Conservation (phyloP, 306 rosid genomes). For the Castanea crenata region DNA sequence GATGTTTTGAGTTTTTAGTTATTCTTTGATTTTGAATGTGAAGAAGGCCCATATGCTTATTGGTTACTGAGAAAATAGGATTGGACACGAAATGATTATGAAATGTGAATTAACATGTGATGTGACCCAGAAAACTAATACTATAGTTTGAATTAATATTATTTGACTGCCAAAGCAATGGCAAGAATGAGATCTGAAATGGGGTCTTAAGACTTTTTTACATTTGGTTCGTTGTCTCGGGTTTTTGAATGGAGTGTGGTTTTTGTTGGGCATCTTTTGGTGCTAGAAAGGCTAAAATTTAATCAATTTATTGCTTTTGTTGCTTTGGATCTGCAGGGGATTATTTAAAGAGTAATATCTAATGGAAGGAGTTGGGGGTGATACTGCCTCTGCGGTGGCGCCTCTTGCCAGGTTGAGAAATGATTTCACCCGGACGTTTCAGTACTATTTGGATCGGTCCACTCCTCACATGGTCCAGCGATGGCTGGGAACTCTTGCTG, state of each 20-base stretch:
- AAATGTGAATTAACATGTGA: too few relatives aligned
- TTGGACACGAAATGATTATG: background rate
- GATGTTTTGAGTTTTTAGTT: background rate
- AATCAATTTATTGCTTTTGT: background rate
- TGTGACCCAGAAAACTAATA: background rate
- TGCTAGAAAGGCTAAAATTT: background rate
- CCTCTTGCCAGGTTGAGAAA: conserved; percentile 57
- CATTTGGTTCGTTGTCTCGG: background rate
- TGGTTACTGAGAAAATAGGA: background rate
- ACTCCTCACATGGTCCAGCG: conserved; percentile 56
- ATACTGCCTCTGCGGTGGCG: conserved; percentile 37
- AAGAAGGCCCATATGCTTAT: background rate
- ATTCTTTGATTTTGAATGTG: background rate
- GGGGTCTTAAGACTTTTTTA: background rate
- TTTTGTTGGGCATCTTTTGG: background rate
- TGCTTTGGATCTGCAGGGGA: conserved; percentile 11
- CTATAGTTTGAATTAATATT: background rate
- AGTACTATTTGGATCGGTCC: conserved; percentile 61
- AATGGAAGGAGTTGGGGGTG: conserved; percentile 58
- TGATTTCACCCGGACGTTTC: conserved; percentile 49
- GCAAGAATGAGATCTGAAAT: background rate
- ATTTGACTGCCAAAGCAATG: background rate
- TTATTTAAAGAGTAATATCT: conserved; percentile 4
- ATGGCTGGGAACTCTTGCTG: conserved; percentile 62
- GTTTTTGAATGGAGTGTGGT: background rate